Base-by-base conservation (phyloP, 148 eudicot genomes). In the Camellia sinensis region DNA sequence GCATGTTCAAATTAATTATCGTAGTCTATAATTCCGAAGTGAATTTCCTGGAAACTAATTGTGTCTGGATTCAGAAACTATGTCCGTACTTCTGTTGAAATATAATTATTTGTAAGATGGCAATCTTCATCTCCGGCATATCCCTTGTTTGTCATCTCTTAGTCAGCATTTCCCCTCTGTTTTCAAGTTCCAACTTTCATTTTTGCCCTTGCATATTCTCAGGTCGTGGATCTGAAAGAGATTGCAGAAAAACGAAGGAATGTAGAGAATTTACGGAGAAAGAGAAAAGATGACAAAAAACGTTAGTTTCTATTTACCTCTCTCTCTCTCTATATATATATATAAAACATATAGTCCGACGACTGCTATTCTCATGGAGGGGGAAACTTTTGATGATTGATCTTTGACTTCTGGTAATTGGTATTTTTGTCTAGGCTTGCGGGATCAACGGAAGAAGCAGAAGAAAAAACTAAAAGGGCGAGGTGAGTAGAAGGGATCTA, bases 261-360 rank as follows among this genome's bases (percentile, higher is more conserved):
- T 79, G 82, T 84, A 80, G 92, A 91, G 22, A 81, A 87, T 83
- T 82, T 91, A 45, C 86, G 89, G 82, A 89, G 87, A 80, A 95
- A 93, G 83, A 88, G 94, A 84, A 93, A 88, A 85, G 95, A 91
- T 63, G 87, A 87, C 65, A 95, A 95, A 84, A 95, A 88, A 87
- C 96, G 98, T 95, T 95, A 88, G 59, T 50, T 44, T 21, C 18
- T 50, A 29, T 21, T 53, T 44, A 41, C 60, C 13, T 60, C 50
- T 8, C 45, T 44, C 52, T 60, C 52, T n/a, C 3, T 40, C 3
- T 11, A 1, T 29, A 1, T 29, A 29, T 29, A 29, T 29, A 29
- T 29, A 29, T 29, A 1, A 29, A 1, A 29, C 37, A 29, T 29
- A 29, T 1, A 29, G 37, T 29, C 37, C 1, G 37, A 29, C 1